Evolutionary conservation across 768 basidiomycete species (phyloP), one percentile per base, ranked within the genome.

Genomic region (Hortiboletus campestris): DNA sequence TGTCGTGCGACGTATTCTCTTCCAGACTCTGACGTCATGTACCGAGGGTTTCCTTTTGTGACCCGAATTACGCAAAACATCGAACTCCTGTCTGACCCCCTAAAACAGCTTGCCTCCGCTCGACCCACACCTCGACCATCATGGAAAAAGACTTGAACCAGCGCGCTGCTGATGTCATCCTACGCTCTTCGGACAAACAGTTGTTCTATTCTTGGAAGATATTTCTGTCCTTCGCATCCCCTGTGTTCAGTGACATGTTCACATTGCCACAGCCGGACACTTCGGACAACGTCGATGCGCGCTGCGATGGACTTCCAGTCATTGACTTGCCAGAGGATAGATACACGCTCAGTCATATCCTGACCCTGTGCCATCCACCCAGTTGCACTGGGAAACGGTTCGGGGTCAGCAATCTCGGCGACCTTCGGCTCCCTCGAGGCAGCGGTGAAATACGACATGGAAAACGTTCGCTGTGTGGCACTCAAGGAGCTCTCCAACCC

Each of bases 401-500:
- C 58, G 34, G 43, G 22, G 31, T 46, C 1, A 6, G 28, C 17
- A 38, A 5, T 6, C 1, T 53, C 42, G 4, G 9, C 4, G 52
- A 63, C n/a, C 60, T 66, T 16, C 19, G 13, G 39, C 25, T 10
- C 57, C 29, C 51, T 65, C 13, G 56, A 60, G 6, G 62, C 49
- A 2, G 29, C 53, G 17, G 32, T 12, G 2, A 67, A 65, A 40
- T 61, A 67, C 11, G 58, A 61, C 10, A 67, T 64, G 65, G 41
- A 47, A 10, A 44, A 42, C 4, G 13, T 29, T 17, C 54, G 34
- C 14, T 16, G 16, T 16, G 16, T 34, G n/a, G 49, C 42, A 16
- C 51, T 65, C 29, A 4, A 17, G 22, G 49, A 42, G 6, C 56
- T 64, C 10, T n/a, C 31, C 19, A 22, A 45, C 1, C 49, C 49